Percentiles rank a stretch among this genome's conserved stretches.
These are phyloP conservation scores for Kregervanrija pseudodelftensis DNA, from an alignment of 805 yeast species.

Conservation along the genomic window DNA sequence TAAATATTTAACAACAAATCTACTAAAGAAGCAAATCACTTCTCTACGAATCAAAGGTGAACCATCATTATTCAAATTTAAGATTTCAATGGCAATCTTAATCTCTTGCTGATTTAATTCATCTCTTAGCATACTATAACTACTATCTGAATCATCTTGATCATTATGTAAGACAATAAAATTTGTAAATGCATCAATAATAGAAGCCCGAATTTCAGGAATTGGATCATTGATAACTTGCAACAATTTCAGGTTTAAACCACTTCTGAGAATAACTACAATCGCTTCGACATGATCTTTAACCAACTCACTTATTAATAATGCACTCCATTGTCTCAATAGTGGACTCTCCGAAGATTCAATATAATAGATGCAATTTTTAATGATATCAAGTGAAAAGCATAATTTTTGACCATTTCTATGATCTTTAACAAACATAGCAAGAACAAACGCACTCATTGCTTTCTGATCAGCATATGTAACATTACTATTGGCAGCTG, in stretches of 20 bases:
- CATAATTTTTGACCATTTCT: conserved; percentile 75
- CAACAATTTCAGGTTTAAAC: conserved; percentile 49
- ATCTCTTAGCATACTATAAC: conserved; percentile 14
- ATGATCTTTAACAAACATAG: conserved; percentile 78
- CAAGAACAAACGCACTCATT: conserved; percentile 85
- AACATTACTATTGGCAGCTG: conserved; percentile 31
- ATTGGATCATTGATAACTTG: conserved; percentile 75
- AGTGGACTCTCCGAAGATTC: conserved; percentile 75
- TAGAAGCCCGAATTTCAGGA: conserved; percentile 89
- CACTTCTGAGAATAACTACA: conserved; percentile 59
- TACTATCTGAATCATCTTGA: conserved; percentile 29
- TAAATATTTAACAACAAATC: conserved; percentile 60
- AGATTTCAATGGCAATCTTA: conserved; percentile 58
- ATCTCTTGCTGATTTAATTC: conserved; percentile 64
- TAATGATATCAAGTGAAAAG: conserved; percentile 63
- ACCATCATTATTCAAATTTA: conserved; percentile 75
- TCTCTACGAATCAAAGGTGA: conserved; percentile 86
- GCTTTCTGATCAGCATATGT: conserved; percentile 81
- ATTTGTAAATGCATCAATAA: conserved; percentile 63
- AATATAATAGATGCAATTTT: conserved; percentile 58
- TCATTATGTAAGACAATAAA: conserved; percentile 44
- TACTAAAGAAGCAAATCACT: conserved; percentile 67
- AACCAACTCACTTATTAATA: conserved; percentile 74
- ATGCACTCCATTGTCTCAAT: conserved; percentile 86
- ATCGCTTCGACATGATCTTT: conserved; percentile 66